Conservation (phyloP, 2,329 filamentous ascomycete species). For the Aspergillus sp. region DNA sequence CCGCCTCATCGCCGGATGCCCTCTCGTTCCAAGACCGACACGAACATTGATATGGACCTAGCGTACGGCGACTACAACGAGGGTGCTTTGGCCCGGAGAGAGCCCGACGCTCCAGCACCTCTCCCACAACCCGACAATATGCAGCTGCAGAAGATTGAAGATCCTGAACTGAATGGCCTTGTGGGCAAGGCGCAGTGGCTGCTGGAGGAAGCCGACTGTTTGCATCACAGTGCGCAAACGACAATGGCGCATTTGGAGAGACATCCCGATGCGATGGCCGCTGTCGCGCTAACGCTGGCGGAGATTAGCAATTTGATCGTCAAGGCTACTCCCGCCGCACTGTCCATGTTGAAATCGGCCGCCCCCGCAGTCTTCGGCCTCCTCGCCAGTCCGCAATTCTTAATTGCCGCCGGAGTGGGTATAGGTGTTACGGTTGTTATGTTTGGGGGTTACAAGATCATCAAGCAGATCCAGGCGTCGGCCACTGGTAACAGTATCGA, state of each 20-base stretch:
- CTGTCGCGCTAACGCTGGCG: constrained; percentile 83
- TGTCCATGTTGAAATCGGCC: constrained; percentile 66
- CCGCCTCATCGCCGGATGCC: constrained; percentile 15
- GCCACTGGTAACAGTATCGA: neutral
- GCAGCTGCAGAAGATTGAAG: constrained; percentile 36
- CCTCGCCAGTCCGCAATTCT: constrained; percentile 82
- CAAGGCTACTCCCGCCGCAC: constrained; percentile 75
- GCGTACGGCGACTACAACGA: constrained; percentile 80
- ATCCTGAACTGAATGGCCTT: constrained; percentile 57
- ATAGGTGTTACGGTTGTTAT: constrained; percentile 93
- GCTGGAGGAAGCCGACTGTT: constrained; percentile 77
- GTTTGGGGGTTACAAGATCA: constrained; percentile 94
- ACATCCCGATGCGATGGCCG: constrained; percentile 85
- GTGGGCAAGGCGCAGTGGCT: constrained; percentile 67
- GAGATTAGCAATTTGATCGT: constrained; percentile 76
- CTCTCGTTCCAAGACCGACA: constrained; percentile 24
- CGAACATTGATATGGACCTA: constrained; percentile 72
- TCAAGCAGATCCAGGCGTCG: constrained; percentile 61
- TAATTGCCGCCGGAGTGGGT: constrained; percentile 82
- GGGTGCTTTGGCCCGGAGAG: constrained; percentile 41
- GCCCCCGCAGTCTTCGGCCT: constrained; percentile 82
- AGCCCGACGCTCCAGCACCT: constrained; percentile 30
- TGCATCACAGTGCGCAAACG: constrained; percentile 72
- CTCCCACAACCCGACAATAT: constrained; percentile 4
- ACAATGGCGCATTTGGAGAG: constrained; percentile 74